Base-by-base conservation (phyloP, 306 rosid genomes). In the Acmispon strigosus region DNA sequence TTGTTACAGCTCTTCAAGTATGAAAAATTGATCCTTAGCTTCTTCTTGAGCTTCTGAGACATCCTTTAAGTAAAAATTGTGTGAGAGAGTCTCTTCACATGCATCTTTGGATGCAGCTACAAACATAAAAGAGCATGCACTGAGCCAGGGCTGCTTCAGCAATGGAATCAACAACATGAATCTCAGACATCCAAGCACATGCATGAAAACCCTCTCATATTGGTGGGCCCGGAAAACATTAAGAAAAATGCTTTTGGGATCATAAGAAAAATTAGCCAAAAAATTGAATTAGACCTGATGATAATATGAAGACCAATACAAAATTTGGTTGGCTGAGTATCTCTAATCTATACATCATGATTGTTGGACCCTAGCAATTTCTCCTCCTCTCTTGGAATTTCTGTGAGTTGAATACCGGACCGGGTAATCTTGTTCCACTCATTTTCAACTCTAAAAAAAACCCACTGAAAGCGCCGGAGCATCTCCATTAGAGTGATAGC, bases 391-490 rank as follows among this genome's bases (percentile, higher is more conserved):
- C 79, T 79, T 6, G 87, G 85, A 62, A 77, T 56, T 56, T 89
- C 97, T 5, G 95, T 20, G 27, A 89, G 91, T 63, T 89, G 97
- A 74, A 80, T 62, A 66, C 83, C 75, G 0, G 92, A 77, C n/a
- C 89, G 85, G 12, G 86, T 89, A 61, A 80, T 87, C 87, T 87
- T 94, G 70, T 80, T 91, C 96, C 90, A 83, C 71, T 94, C 97
- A 0, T 94, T 94, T 81, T 94, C 99, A 1, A 94, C 99, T 1
- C 99, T 90, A 49, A 94, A 94, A 76, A 94, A 94, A 34, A 85
- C 78, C 99, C 99, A 94, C 16, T 94, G 99, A 76, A 94, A 94
- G 39, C 99, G 97, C 8, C 99, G 95, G 39, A 82, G 52, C 69
- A 94, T 94, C 91, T 91, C 99, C 76, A 91, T 27, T 62, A 85